phyloP scores from a whole-genome alignment of 2,329 filamentous ascomycete species.

The Boeremia lycopersici region DNA sequence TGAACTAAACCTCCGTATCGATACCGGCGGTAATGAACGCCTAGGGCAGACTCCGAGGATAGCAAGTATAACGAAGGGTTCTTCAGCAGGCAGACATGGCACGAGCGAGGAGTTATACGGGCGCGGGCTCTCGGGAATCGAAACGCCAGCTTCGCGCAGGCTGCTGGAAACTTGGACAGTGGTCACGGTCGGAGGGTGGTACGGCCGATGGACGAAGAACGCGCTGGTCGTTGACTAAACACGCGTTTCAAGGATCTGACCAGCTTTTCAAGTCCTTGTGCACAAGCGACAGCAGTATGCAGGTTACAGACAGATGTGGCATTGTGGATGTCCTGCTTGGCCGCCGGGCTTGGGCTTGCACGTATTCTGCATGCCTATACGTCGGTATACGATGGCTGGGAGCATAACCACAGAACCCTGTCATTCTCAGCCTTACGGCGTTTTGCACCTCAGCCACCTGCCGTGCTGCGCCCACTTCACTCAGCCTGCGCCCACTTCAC shows the following conservation, averaged over 20 bases:
- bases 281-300: neutral
- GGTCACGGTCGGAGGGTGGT: constrained; percentile 8
- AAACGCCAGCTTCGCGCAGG: constrained; percentile 16
- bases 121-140: constrained; percentile 1
- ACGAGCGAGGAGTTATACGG: constrained; percentile 9
- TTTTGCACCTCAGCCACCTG: constrained; percentile 14
- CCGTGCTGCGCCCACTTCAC: neutral
- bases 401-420: neutral
- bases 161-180: constrained; percentile 8
- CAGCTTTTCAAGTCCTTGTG: neutral
- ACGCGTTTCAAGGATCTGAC: neutral
- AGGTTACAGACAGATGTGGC: constrained; percentile 6
- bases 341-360: constrained; percentile 5
- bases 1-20: constrained; percentile 4
- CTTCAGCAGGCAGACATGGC: constrained; percentile 27
- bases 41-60: constrained; percentile 1
- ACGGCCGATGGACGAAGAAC: constrained; percentile 18
- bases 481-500: neutral
- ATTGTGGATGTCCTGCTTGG: constrained; percentile 7
- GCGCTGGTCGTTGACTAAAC: constrained; percentile 6
- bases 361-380: constrained; percentile 13
- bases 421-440: constrained; percentile 14
- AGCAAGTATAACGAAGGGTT: constrained; percentile 7
- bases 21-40: constrained; percentile 6
- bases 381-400: constrained; percentile 16